These are phyloP conservation scores for Schizochytrium sp. DNA, from an alignment of 108 stramenopile genomes.

Conservation along the genomic window DNA sequence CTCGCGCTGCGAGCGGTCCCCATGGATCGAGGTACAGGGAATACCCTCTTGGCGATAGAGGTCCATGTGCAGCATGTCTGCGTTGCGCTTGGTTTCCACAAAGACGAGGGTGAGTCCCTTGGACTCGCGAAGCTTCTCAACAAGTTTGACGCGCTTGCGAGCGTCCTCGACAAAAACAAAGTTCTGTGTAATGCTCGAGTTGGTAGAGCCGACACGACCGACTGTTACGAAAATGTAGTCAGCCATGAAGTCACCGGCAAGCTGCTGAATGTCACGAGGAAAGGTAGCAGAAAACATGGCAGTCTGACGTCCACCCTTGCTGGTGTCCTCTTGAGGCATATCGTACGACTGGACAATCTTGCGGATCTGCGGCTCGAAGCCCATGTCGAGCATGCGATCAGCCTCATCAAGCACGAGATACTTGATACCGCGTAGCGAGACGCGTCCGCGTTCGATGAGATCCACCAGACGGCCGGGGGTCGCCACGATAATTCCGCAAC, in stretches of 20 bases:
- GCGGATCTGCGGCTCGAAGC: conserved; percentile 98
- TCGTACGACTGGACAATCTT: conserved; percentile 66
- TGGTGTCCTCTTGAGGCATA: conserved; percentile 49
- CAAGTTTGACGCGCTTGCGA: conserved; percentile 72
- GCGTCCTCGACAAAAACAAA: conserved; percentile 82
- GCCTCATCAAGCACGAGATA: conserved; percentile 95
- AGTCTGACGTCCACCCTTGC: conserved; percentile 64
- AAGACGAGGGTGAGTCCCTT: conserved; percentile 88
- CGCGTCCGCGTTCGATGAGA: conserved; percentile 80
- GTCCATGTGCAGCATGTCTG: conserved; percentile 83
- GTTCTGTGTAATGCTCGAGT: conserved; percentile 13
- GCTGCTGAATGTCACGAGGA: conserved; percentile 90
- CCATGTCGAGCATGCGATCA: conserved; percentile 89
- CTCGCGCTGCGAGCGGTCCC: conserved; percentile 84
- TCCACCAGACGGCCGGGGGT: conserved; percentile 91
- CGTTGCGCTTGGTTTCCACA: conserved; percentile 91
- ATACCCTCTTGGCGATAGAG: conserved; percentile 67
- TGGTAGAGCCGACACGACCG: conserved; percentile 7
- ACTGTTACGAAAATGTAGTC: conserved; percentile 28
- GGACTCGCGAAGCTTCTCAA: conserved; percentile 50
- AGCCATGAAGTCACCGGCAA: conserved; percentile 86
- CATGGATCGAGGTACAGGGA: conserved; percentile 89
- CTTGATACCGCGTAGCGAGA: conserved; percentile 64
- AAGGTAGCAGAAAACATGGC: conserved; percentile 96
- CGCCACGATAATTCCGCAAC: conserved; percentile 77